phyloP scores from a whole-genome alignment of 257 asterid genomes.

The Gentiana dahurica region DNA sequence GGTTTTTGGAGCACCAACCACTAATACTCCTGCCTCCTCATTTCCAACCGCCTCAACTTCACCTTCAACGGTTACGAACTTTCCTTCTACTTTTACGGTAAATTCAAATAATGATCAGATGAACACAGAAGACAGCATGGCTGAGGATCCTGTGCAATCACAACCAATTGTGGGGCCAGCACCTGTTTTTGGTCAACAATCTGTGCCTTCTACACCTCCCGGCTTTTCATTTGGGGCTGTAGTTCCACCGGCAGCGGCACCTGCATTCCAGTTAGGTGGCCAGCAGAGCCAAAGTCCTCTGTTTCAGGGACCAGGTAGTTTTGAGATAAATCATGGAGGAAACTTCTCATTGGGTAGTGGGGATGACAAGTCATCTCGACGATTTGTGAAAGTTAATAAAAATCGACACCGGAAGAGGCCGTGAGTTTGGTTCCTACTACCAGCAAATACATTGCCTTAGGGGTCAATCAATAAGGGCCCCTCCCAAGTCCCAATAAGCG shows the following conservation, averaged over 20 bases:
- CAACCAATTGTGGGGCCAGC: too few species aligned
- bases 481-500: too few species aligned
- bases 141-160: slow-evolving; percentile 73
- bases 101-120: slow-evolving; percentile 41
- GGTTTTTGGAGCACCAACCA: slow-evolving; percentile 20
- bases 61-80: slow-evolving; percentile 17
- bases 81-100: slow-evolving; percentile 6
- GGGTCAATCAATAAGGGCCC: too few species aligned
- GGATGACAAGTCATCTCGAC: slow-evolving; percentile 43
- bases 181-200: too few species aligned
- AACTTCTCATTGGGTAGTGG: slow-evolving; percentile 87
- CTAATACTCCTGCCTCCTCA: slow-evolving; percentile 31
- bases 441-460: too few species aligned
- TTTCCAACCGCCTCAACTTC: slow-evolving; percentile 24
- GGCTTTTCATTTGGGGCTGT: not conserved
- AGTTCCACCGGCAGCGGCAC: slow-evolving; percentile 16
- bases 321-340: slow-evolving; percentile 51
- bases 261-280: slow-evolving; percentile 50
- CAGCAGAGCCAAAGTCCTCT: slow-evolving; percentile 41
- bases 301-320: slow-evolving; percentile 46
- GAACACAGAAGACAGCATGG: slow-evolving; percentile 85
- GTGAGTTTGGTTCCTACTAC: too few species aligned
- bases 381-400: slow-evolving; percentile 30
- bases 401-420: slow-evolving; percentile 35
- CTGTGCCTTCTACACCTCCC: too few species aligned